phyloP scores from a whole-genome alignment of 83 land plant species.

The Diphasiastrum complanatum region DNA sequence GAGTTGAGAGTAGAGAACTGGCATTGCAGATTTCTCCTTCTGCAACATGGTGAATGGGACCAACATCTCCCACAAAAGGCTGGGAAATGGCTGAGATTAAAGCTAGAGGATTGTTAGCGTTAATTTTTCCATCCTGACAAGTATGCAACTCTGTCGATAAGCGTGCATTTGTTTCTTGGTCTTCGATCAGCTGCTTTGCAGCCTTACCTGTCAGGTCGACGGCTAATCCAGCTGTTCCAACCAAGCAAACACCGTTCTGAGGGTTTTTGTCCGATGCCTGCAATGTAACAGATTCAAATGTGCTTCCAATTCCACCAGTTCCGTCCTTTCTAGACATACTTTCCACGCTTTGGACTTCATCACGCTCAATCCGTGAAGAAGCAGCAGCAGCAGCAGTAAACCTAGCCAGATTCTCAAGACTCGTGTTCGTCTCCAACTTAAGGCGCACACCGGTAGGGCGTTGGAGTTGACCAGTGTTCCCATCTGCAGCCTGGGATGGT shows the following conservation, averaged over 20 bases:
- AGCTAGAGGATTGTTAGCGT: too few species aligned
- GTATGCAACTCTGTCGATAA: too few species aligned
- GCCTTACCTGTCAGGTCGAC: too few species aligned
- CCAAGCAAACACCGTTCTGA: background rate
- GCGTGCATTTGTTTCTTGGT: too few species aligned
- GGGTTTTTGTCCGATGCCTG: background rate
- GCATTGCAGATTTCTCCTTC: too few species aligned
- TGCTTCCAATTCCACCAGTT: background rate
- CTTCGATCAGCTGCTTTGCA: too few species aligned
- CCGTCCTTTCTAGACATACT: background rate
- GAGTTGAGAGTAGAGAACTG: too few species aligned
- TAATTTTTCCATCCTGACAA: too few species aligned
- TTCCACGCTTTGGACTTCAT: slow-evolving; percentile 2
- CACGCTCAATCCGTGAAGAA: background rate
- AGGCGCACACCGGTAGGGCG: slow-evolving; percentile 26
- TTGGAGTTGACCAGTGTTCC: slow-evolving; percentile 10
- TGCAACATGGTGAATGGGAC: too few species aligned
- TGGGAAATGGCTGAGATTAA: too few species aligned
- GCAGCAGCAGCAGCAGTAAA: slow-evolving; percentile 20
- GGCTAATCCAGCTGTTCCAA: background rate
- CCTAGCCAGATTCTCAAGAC: slow-evolving; percentile 17
- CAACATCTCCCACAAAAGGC: too few species aligned
- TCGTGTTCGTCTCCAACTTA: slow-evolving; percentile 21
- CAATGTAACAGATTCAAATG: background rate
- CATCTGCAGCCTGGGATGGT: slow-evolving; percentile 15